phyloP scores from a whole-genome alignment of 257 asterid genomes.

The Solanum ossicruentum region DNA sequence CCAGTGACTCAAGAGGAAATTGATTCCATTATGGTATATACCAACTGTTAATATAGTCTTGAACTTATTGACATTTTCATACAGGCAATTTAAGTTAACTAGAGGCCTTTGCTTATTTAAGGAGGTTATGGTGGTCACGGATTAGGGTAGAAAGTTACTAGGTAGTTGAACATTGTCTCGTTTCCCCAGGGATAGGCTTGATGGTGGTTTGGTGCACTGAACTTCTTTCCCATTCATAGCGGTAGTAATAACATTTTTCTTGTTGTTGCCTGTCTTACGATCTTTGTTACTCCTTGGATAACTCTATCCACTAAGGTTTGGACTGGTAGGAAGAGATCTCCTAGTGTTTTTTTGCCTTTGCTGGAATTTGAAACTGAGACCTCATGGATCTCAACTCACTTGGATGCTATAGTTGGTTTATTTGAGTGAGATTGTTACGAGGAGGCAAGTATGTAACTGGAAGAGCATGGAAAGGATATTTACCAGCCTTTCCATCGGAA shows the following conservation, averaged over 20 bases:
- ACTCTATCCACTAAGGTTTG: not conserved
- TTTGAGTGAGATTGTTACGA: not conserved
- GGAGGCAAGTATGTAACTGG: not conserved
- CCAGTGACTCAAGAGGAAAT: constrained; percentile 85
- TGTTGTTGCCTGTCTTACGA: not conserved
- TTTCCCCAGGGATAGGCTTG: not conserved
- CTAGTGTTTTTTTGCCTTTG: not conserved
- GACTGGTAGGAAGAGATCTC: not conserved
- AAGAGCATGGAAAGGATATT: not conserved
- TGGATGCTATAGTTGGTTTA: not conserved
- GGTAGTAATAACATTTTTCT: not conserved
- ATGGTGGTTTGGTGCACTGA: not conserved
- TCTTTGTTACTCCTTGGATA: not conserved
- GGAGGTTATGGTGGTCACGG: not conserved
- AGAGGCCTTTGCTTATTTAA: not conserved
- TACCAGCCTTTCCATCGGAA: not conserved
- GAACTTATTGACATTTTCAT: not conserved
- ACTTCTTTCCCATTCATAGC: not conserved
- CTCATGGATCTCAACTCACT: not conserved
- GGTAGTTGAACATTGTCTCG: not conserved
- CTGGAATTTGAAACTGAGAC: not conserved
- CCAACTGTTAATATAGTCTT: not conserved
- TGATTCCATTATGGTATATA: constrained; percentile 68
- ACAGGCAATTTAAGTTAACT: not conserved
- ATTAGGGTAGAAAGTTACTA: not conserved